Percentiles rank a stretch among this genome's conserved stretches.
These are phyloP conservation scores for Aspergillus proliferans DNA, from an alignment of 2,329 filamentous ascomycete genomes.

Conservation along the genomic window DNA sequence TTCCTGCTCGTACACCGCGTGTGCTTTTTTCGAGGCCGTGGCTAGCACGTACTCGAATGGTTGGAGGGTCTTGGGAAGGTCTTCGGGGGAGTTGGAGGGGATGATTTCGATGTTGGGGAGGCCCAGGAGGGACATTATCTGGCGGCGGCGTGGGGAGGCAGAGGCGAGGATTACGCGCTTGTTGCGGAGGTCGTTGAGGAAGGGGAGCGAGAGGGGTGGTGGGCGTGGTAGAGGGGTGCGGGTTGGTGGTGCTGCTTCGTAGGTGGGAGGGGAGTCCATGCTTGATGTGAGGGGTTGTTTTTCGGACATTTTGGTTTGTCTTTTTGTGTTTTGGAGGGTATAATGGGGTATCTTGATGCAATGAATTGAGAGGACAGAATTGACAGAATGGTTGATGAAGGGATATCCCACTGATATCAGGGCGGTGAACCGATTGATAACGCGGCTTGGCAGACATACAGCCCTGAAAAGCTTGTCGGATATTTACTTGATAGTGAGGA, in stretches of 20 bases:
- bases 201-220: constrained; percentile 68
- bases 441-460: no score
- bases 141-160: constrained; percentile 74
- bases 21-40: constrained; percentile 77
- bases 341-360: no score
- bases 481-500: no score
- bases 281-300: constrained; percentile 21
- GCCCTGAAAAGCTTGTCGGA: no score
- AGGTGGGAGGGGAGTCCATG: constrained; percentile 24
- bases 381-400: no score
- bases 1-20: constrained; percentile 61
- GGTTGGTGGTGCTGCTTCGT: constrained; percentile 21
- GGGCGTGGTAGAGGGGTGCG: constrained; percentile 29
- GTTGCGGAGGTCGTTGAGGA: constrained; percentile 66
- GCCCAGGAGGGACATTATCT: constrained; percentile 72
- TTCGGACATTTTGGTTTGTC: constrained; percentile 18
- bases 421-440: no score
- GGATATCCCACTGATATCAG: no score
- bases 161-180: constrained; percentile 87
- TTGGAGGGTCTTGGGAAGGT: constrained; percentile 71
- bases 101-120: constrained; percentile 75
- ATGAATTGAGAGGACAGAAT: no score
- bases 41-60: constrained; percentile 87
- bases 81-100: constrained; percentile 76
- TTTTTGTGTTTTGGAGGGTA: no score